A percentile compares a stretch with the other conserved stretches of the same genome.
Conservation (phyloP, 2,329 filamentous ascomycete species). For the Nothophoma quercina region DNA sequence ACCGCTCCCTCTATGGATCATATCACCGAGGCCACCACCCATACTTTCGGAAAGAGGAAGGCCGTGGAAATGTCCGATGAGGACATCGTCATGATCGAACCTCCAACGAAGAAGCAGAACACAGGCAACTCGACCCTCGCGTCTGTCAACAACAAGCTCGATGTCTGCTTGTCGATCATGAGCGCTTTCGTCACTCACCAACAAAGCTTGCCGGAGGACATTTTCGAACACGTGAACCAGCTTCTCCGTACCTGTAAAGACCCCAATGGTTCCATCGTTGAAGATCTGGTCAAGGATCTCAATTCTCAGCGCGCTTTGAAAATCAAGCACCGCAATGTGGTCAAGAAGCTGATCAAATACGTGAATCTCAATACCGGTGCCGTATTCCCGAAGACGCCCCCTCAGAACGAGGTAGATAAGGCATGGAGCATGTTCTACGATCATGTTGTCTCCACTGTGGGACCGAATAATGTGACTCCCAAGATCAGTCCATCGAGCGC, state of each 20-base stretch:
- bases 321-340: neutral
- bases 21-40: neutral
- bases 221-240: neutral
- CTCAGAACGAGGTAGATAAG: neutral
- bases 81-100: neutral
- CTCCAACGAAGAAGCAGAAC: neutral
- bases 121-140: neutral
- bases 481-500: neutral
- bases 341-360: neutral
- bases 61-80: neutral
- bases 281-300: neutral
- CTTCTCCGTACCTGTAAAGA: constrained; percentile 1
- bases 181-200: neutral
- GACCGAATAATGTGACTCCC: neutral
- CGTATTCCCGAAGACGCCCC: neutral
- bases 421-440: constrained; percentile 1
- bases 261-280: neutral
- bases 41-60: neutral
- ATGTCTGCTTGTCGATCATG: neutral
- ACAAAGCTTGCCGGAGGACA: neutral
- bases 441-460: constrained; percentile 1
- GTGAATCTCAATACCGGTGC: neutral
- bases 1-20: neutral
- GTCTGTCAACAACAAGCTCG: neutral
- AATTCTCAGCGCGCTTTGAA: neutral